Base-by-base conservation (phyloP, 352 stramenopile genomes). In the Blastocystis sp. region DNA sequence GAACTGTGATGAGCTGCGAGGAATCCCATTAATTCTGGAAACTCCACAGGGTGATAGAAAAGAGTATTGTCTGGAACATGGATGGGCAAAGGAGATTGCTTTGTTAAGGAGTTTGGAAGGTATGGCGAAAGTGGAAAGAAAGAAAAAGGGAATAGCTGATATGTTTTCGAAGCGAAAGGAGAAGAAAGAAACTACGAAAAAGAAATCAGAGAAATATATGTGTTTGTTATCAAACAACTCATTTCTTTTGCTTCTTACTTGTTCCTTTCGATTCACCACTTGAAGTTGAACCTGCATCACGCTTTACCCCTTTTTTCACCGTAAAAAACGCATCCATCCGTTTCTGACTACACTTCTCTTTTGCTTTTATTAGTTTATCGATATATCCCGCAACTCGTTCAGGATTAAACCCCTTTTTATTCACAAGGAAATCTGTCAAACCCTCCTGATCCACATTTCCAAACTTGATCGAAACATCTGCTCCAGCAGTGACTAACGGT, bases 251-350 rank as follows among this genome's bases (percentile, higher is more conserved):
- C 37, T 88, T 90, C 37, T 89, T 90, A 24, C 69, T 65, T 45
- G 69, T 30, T 90, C 90, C n/a, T 89, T 95, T 95, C 34, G 93
- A 93, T 91, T 95, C 95, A 81, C 93, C 92, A 8, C 90, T 90
- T 0, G 78, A 81, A 63, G 81, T 69, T 45, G 64, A 79, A 73
- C 91, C 43, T 1, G 91, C 30, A 34, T 34, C 30, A 34, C 30
- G 30, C 30, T 34, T 93, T 93, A 8, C 91, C 16, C 41, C 50
- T 92, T 9, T 92, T 41, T 81, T 88, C 18, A 88, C 64, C 45
- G 76, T 96, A 91, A 98, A 98, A 91, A 98, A 99, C 75, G 92
- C 95, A 92, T 98, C 96, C 91, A 99, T 96, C 26, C 96, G 94
- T 82, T 96, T 95, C 91, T 99, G 97, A 30, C 95, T 95, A 88